Evolutionary conservation across 495 filamentous ascomycete species (phyloP), one percentile per base, ranked within the genome.

Genomic region (Aspergillus kassunensis): DNA sequence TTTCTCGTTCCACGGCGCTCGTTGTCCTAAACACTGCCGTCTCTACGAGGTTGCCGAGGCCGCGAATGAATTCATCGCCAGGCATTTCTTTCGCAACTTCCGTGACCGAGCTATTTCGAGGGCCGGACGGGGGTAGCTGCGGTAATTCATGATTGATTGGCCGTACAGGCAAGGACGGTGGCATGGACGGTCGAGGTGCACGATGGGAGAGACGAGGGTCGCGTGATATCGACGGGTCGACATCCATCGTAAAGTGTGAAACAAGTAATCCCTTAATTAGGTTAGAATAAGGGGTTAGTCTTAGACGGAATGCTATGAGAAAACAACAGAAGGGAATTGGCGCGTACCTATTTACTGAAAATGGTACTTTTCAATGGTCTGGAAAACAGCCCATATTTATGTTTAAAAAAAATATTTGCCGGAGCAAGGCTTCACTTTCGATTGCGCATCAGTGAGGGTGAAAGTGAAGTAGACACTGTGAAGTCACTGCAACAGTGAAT

Each of bases 21-120:
- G 51, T 46, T 15, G 47, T 45, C 19, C 45, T 24, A 6, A 33
- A 37, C 1, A 60, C 51, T 2, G 60, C 50, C 9, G 59, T 54
- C 21, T 58, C 59, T 6, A 66, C 56, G 13, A 68, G 25, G 1
- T 60, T 55, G 12, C 57, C 53, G 19, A 67, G 35, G 1, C 51
- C 31, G 11, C 42, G 55, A 6, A 63, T 47, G 19, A 63, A 58
- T 1, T 48, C n/a, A 12, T 55, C 57, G 11, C 24, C 25, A 43
- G 21, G 6, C 20, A 30, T 5, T 19, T 43, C 47, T 46, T 53
- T 37, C 13, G 31, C 33, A 2, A 31, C 36, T 12, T 35, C 19
- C 13, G 27, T 13, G 2, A 41, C 13, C 16, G 42, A 27, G 42
- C 15, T n/a, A 4, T 6, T 12, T 4, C 4, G 31, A 19, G 41